Evolutionary conservation across 1,284 basidiomycete genomes (phyloP), one percentile per base, ranked within the genome.

Genomic region (Cutaneotrichosporon daszewskae): DNA sequence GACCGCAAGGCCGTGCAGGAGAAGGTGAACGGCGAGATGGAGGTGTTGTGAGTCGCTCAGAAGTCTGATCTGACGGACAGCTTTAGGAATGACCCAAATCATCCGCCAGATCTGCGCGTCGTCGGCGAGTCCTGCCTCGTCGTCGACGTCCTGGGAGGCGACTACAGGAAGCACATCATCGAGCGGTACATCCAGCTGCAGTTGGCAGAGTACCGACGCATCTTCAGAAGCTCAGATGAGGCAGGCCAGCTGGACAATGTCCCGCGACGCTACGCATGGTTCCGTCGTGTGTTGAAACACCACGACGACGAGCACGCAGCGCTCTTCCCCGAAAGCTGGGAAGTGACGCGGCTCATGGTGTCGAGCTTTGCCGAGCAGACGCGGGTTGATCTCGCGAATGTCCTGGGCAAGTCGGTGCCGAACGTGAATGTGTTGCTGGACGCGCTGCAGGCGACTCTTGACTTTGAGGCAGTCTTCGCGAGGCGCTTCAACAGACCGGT

Each of bases 191-290:
- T 88, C 32, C 81, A 84, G 11, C 77, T 92, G 10, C 88, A 96
- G 64, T 77, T 99, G 24, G 87, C 90, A 61, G 95, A 98, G 67
- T 99, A 99, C 64, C 83, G 92, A 11, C 83, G 92, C 14, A 94
- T 99, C 62, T 99, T 99, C 72, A 82, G 87, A 49, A 78, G 84
- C 3, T 83, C 82, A 1, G 89, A 94, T 58, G 91, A 96, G 71
- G 80, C 95, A 0, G 95, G 94, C 1, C 90, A 96, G 65, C 76
- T 99, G 33, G 95, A 99, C 71, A 99, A 99, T 54, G 79, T 97
- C 5, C 81, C 87, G 0, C 77, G 94, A 14, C 80, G 95, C 28
- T 98, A 91, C 57, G 88, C 92, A 2, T 99, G 92, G 90, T 97
- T 97, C 72, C 76, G 86, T 18, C 78, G 92, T n/a, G 71, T 94